Conservation (phyloP, 1,284 basidiomycete genomes). For the Apiotrichum mycotoxinovorans region DNA sequence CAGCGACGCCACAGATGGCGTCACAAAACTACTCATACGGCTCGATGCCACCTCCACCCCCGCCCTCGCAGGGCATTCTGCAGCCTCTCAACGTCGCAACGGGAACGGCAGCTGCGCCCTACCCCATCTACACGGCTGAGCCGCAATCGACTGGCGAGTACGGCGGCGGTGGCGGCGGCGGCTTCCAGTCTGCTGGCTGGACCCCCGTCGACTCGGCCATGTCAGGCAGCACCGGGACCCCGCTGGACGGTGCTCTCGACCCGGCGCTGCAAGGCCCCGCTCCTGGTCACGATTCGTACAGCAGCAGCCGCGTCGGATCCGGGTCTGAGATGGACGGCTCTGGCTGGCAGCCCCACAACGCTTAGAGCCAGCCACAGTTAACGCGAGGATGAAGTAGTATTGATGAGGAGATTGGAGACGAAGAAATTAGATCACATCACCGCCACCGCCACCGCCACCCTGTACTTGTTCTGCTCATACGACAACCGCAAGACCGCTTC, state of each 20-base stretch:
- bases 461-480: too few species aligned
- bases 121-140: constrained; percentile 7
- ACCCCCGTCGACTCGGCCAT: not conserved
- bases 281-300: not conserved
- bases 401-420: too few species aligned
- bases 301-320: not conserved
- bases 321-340: not conserved
- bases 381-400: too few species aligned
- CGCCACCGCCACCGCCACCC: too few species aligned
- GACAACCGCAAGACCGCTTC: too few species aligned
- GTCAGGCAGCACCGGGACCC: not conserved
- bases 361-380: too few species aligned
- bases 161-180: too few species aligned
- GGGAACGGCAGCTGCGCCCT: not conserved
- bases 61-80: constrained; percentile 7
- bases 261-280: not conserved
- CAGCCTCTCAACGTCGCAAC: not conserved
- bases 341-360: not conserved
- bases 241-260: not conserved
- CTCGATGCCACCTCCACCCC: constrained; percentile 20
- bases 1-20: constrained; percentile 19
- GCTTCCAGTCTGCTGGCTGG: not conserved
- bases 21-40: constrained; percentile 13
- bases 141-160: not conserved
- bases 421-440: too few species aligned